Percentiles rank a stretch among this genome's conserved stretches.
phyloP scores from a whole-genome alignment of 2,329 filamentous ascomycete genomes.

The Paecilomyces niveus region DNA sequence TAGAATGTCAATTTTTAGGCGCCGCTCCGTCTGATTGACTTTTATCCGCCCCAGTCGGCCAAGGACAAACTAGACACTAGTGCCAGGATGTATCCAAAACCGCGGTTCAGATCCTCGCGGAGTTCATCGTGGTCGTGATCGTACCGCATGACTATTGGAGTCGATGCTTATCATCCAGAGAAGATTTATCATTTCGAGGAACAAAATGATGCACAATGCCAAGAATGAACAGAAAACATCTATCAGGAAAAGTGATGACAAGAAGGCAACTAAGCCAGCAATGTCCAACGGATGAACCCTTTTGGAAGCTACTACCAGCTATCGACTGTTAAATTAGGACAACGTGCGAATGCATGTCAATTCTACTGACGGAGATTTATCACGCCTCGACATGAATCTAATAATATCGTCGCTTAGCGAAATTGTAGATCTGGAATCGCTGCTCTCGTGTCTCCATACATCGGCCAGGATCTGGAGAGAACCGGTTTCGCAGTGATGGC shows the following conservation, averaged over 20 bases:
- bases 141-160: neutral
- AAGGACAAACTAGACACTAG: neutral
- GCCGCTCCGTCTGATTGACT: neutral
- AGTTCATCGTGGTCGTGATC: neutral
- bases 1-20: neutral
- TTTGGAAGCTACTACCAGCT: neutral
- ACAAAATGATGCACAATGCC: neutral
- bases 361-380: neutral
- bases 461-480: neutral
- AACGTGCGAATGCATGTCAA: neutral
- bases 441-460: neutral
- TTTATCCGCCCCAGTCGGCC: neutral
- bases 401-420: neutral
- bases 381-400: neutral
- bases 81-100: neutral
- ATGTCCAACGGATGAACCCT: neutral
- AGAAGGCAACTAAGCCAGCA: neutral
- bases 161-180: neutral
- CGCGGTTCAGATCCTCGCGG: neutral
- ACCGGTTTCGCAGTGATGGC: neutral
- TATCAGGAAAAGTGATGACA: neutral
- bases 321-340: neutral
- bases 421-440: neutral
- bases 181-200: neutral
- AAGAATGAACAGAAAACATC: neutral